Conservation (phyloP, 345 rosid genomes). For the Gossypium stocksii region DNA sequence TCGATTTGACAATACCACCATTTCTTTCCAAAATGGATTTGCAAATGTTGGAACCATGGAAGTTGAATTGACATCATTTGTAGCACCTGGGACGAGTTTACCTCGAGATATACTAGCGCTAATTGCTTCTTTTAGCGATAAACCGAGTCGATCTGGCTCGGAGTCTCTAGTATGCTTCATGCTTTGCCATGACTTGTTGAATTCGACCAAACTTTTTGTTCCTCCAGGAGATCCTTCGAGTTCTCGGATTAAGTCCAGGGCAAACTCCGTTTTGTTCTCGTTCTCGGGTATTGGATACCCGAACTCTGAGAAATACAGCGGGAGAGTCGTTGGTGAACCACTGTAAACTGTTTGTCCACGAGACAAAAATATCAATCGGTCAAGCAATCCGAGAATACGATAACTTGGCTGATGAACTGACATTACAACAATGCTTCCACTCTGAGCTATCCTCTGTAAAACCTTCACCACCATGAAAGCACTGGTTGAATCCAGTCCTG, state of each 20-base stretch:
- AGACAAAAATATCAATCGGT: constrained; percentile 69
- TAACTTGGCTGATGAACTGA: constrained; percentile 94
- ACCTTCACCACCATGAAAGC: constrained; percentile 98
- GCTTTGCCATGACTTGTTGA: constrained; percentile 71
- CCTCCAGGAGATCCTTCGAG: constrained; percentile 90
- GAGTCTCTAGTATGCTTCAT: constrained; percentile 40
- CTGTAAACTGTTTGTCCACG: constrained; percentile 95
- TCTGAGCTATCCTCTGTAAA: constrained; percentile 80
- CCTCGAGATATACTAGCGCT: constrained; percentile 86
- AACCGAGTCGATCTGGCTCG: constrained; percentile 35
- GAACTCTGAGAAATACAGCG: constrained; percentile 63
- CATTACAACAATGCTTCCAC: constrained; percentile 92
- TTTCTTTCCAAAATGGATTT: constrained; percentile 80
- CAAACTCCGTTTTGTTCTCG: constrained; percentile 86
- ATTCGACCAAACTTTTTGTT: constrained; percentile 68
- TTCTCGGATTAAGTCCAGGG: constrained; percentile 74
- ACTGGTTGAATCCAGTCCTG: constrained; percentile 90
- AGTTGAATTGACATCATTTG: constrained; percentile 26
- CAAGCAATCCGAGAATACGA: constrained; percentile 68
- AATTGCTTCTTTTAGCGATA: constrained; percentile 86
- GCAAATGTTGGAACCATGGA: constrained; percentile 80
- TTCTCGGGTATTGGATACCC: constrained; percentile 83
- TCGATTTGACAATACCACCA: constrained; percentile 61
- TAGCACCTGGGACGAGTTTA: constrained; percentile 61
- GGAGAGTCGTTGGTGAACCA: constrained; percentile 65